Conservation (phyloP, 306 rosid genomes). For the Erythrophleum fordii region DNA sequence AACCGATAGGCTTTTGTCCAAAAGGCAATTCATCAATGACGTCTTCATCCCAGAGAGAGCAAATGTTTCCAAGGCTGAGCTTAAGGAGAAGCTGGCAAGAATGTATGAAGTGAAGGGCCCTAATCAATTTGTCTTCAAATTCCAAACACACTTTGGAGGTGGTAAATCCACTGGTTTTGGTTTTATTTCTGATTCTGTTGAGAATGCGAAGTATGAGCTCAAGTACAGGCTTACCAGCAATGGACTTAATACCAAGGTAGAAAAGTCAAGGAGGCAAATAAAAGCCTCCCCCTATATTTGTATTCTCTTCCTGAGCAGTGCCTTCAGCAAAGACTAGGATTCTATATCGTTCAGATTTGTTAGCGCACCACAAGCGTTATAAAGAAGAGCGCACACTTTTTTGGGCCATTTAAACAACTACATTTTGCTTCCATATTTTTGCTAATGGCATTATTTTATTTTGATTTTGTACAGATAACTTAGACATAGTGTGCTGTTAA, state of each 20-base stretch:
- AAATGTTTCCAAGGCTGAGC: too few relatives aligned
- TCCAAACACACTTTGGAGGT: too few relatives aligned
- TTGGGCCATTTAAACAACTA: background rate
- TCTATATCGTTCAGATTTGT: background rate
- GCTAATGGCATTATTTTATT: background rate
- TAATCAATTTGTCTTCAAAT: background rate
- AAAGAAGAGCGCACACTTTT: background rate
- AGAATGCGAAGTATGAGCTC: background rate
- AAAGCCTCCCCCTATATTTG: background rate
- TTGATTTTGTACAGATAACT: too few relatives aligned
- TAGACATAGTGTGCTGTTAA: background rate
- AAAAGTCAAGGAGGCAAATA: background rate
- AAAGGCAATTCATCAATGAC: background rate
- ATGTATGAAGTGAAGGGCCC: background rate
- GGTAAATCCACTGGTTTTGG: background rate
- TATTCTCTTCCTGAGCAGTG: background rate
- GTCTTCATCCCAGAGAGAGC: background rate
- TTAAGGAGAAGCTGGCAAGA: background rate
- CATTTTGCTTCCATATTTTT: background rate
- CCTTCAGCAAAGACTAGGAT: background rate
- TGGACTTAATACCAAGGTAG: background rate
- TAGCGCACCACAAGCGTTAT: background rate
- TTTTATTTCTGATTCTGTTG: background rate
- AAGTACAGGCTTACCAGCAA: background rate
- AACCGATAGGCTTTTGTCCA: background rate